Base-by-base conservation (phyloP, 2,329 filamentous ascomycete species). In the Penicillium sp. region DNA sequence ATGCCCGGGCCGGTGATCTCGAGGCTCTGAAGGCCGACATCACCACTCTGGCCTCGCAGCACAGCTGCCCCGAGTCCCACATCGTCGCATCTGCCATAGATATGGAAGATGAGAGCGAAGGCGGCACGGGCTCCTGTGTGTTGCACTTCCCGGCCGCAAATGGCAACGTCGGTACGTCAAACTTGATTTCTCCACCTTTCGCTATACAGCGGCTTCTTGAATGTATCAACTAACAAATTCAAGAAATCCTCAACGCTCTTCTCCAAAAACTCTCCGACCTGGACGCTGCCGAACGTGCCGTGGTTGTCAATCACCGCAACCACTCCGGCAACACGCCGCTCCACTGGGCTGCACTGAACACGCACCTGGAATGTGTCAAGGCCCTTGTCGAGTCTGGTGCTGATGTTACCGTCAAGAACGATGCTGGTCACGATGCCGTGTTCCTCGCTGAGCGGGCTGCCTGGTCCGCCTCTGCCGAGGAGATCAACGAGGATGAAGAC, bases 121-220 rank as follows among this genome's bases (percentile, higher is more conserved):
- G 74, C 6, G 74, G 74, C 8, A 74, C 73, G 3, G 72, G 73
- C 0, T 70, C 69, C 5, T 74, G 72, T 52, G 63, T 84, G 42
- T 73, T 97, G 66, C 94, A 99, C 74, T 96, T 95, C 83, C 90
- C 92, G 7, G 86, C 90, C 22, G 94, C 90, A 24, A 99, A 99
- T 69, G 92, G 92, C 1, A 87, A 96, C 67, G 66, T 83, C 54
- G 88, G 90, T 92, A 80, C 63, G 77, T 70, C 28, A n/a, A 13
- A 9, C 28, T 56, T 11, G 24, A 20, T 25, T 38, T 13, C 11
- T 38, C 6, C 22, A 38, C 13, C 18, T 9, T 4, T 5, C 10
- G 33, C 33, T 35, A 9, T 35, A 18, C 27, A 3, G 10, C 5
- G 13, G 10, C 4, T 11, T 13, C 28, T 30, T 4, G 28, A 13